Conservation (phyloP, 805 yeast genomes). For the Lipomyces japonicus region DNA sequence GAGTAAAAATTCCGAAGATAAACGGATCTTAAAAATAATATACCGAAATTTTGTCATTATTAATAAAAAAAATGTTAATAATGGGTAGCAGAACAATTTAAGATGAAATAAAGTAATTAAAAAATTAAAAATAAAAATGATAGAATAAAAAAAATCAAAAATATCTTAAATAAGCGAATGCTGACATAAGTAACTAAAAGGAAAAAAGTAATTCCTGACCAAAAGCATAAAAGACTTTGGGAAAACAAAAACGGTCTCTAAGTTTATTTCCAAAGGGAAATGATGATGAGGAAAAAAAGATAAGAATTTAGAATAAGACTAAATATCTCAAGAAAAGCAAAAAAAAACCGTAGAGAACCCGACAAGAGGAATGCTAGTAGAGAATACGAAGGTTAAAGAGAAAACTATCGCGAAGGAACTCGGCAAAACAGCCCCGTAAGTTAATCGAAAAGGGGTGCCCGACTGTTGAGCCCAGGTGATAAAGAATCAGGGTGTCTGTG, state of each 20-base stretch:
- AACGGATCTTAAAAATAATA: neutral
- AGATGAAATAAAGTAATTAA: conserved; percentile 11
- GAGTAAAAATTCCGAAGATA: neutral
- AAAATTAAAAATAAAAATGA: conserved; percentile 2
- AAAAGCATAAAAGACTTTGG: neutral
- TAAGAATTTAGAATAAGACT: neutral
- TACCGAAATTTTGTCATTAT: conserved; percentile 1
- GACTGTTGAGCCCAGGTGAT: too few relatives aligned
- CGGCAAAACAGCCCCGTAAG: conserved; percentile 28
- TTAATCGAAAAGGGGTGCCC: conserved; percentile 7
- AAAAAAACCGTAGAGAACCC: neutral
- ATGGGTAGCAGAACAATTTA: conserved; percentile 11
- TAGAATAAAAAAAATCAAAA: conserved; percentile 2
- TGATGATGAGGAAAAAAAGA: neutral
- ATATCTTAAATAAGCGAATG: conserved; percentile 29
- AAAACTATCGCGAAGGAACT: conserved; percentile 29
- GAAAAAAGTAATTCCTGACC: neutral
- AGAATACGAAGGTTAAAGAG: conserved; percentile 27
- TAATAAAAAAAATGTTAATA: neutral
- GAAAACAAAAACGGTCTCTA: neutral
- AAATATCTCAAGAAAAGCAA: too few relatives aligned
- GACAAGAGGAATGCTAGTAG: neutral
- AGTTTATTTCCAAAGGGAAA: neutral
- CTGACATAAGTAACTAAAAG: conserved; percentile 35
- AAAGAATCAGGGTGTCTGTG: too few relatives aligned